Base-by-base conservation (phyloP, 129 eudicot species). In the Logfia minima region DNA sequence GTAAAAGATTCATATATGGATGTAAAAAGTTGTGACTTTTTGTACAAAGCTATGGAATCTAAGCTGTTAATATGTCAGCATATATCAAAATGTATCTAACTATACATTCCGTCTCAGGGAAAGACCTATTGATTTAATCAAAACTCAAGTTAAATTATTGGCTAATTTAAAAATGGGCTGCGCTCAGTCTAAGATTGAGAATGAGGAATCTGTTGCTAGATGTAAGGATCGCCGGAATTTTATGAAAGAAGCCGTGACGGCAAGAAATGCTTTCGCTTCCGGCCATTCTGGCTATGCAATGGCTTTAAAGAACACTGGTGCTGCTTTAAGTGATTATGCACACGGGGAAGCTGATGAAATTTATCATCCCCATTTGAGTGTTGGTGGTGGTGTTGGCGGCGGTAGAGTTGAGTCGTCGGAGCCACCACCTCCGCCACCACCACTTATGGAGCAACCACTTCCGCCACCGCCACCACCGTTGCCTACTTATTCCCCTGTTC, bases 141-240 rank as follows among this genome's bases (percentile, higher is more conserved):
- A 39, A 82, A 52, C 75, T 78, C 82, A 75, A 82, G 66, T 19
- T 48, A 58, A 41, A n/a, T 64, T 52, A 52, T 24, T 39, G 26
- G 43, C 37, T 56, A 45, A 79, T 37, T 28, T 18, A 43, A 28
- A 60, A 86, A 94, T 94, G 98, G 98, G 98, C 18, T 94, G 98
- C 72, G 96, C 97, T n/a, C 98, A 94, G 66, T 94, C 98, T 5
- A 94, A 86, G 75, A 91, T 94, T 51, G 98, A 94, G 45, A 94
- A 91, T 66, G 98, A 94, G 51, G 98, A 94, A 74, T 83, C 98
- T 13, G 98, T 94, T 39, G 78, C 97, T 1, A 82, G 98, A 62
- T 94, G 98, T 58, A 94, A 94, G 73, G 98, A 94, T n/a, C 84
- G 97, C 76, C 84, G 91, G 62, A 89, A 89, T 78, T 82, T 86